Evolutionary conservation across 164 flowering plant genomes (phyloP).

Genomic region (Chloranthus sessilifolius): DNA sequence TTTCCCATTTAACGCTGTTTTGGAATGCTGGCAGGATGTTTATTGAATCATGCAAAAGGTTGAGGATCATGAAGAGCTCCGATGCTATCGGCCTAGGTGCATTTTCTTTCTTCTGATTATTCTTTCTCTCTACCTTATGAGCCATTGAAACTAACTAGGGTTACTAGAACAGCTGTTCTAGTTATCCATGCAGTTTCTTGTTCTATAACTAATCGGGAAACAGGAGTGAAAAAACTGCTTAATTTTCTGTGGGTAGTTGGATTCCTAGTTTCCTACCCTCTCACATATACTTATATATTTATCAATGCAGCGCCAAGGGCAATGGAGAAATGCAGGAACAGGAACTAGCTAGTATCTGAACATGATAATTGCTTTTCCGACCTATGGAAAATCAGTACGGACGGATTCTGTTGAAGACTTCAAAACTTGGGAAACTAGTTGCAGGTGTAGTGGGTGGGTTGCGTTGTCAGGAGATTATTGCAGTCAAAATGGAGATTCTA

Average conservation of each 20-base stretch:
- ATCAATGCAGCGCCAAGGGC: constrained; percentile 35
- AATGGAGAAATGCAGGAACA: constrained; percentile 27
- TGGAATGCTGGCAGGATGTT: constrained; percentile 25
- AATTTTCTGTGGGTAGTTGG: not conserved
- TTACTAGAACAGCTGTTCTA: not conserved
- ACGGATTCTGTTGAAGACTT: constrained; percentile 1
- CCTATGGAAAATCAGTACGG: too few relatives aligned
- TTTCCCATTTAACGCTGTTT: too few relatives aligned
- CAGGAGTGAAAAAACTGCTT: too few relatives aligned
- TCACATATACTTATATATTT: not conserved
- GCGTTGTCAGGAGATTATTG: too few relatives aligned
- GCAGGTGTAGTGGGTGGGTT: too few relatives aligned
- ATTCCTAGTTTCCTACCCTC: too few relatives aligned
- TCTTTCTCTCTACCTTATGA: not conserved
- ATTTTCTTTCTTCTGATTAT: not conserved
- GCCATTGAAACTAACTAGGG: not conserved
- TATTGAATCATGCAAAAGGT: constrained; percentile 18
- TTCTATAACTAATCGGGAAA: too few relatives aligned
- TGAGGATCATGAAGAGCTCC: constrained; percentile 23
- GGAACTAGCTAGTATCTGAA: too few relatives aligned
- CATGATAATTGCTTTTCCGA: too few relatives aligned
- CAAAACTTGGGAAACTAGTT: too few relatives aligned
- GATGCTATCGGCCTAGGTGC: constrained; percentile 26
- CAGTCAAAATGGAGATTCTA: too few relatives aligned
- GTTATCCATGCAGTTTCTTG: not conserved